phyloP scores from a whole-genome alignment of 768 basidiomycete species.

The Kwoniella bestiolae region DNA sequence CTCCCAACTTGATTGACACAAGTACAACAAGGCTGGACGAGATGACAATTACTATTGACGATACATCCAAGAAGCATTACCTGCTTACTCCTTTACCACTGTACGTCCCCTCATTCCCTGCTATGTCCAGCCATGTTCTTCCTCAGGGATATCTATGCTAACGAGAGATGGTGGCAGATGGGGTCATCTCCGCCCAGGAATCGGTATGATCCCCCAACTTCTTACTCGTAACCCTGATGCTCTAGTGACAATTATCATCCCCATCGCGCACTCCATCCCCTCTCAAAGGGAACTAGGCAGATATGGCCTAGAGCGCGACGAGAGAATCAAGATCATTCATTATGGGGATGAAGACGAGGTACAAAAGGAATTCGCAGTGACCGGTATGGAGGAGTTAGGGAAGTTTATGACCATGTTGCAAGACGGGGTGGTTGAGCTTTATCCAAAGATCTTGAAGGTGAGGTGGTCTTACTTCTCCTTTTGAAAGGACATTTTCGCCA shows the following conservation, averaged over 20 bases:
- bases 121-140: no score
- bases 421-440: not conserved
- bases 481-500: no score
- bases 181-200: not conserved
- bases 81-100: no score
- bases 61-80: no score
- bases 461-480: no score
- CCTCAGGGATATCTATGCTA: no score
- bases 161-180: not conserved
- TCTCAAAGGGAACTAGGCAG: not conserved
- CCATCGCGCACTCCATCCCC: not conserved
- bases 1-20: no score
- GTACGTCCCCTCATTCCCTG: no score
- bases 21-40: no score
- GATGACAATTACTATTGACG: no score
- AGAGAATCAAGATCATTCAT: conserved; percentile 5
- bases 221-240: not conserved
- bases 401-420: not conserved
- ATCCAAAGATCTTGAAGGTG: conserved; percentile 2
- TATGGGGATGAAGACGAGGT: conserved; percentile 2
- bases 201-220: conserved; percentile 3
- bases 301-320: not conserved
- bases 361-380: not conserved
- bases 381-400: not conserved
- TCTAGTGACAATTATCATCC: not conserved